phyloP scores from a whole-genome alignment of 1,139 yeast genomes.

The Blastobotrys arbuscula region DNA sequence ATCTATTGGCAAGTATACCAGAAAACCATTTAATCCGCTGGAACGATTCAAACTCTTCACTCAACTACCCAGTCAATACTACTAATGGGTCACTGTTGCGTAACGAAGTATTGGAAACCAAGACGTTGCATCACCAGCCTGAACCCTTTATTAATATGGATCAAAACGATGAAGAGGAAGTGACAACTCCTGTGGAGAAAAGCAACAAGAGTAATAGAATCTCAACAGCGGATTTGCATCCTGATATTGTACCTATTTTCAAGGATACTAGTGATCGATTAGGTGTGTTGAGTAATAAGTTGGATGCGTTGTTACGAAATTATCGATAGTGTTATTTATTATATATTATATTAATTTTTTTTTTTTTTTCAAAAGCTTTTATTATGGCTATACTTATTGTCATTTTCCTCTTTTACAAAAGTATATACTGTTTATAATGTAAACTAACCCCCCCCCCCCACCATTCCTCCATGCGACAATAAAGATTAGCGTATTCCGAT shows the following conservation, averaged over 20 bases:
- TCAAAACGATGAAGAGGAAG: not conserved
- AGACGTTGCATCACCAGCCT: not conserved
- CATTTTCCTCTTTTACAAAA: no score
- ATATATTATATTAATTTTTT: not conserved
- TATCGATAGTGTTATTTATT: slow-evolving; percentile 17
- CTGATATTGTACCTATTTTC: slow-evolving; percentile 30
- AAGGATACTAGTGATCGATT: slow-evolving; percentile 28
- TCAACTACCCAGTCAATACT: not conserved
- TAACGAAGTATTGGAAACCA: not conserved
- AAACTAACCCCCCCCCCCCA: no score
- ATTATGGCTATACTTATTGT: not conserved
- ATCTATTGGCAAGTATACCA: slow-evolving; percentile 12
- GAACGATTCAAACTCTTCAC: slow-evolving; percentile 4
- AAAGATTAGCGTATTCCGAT: no score
- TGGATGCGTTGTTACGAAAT: slow-evolving; percentile 24
- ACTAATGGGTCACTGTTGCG: not conserved
- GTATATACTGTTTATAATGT: no score
- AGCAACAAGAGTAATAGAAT: not conserved
- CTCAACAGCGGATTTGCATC: slow-evolving; percentile 22
- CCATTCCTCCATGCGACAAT: no score
- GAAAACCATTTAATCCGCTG: slow-evolving; percentile 4
- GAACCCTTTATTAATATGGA: not conserved
- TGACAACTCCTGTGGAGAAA: not conserved
- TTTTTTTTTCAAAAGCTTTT: no score
- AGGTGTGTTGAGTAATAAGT: slow-evolving; percentile 26